Evolutionary conservation across 805 yeast species (phyloP).

Genomic region (Monosporozyma servazzii): DNA sequence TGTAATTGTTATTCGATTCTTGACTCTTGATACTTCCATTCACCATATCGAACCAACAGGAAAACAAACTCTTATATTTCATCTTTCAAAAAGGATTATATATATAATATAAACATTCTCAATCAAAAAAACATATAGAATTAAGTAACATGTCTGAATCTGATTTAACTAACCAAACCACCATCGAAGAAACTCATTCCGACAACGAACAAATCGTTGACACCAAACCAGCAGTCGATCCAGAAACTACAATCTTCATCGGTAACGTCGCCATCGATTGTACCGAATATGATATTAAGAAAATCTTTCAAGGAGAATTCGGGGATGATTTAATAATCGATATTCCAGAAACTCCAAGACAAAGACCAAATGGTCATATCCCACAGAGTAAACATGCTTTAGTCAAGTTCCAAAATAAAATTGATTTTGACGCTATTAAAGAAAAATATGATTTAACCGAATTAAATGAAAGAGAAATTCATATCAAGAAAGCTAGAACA

Average conservation of each 20-base stretch:
- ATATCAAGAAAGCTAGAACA: conserved; percentile 24
- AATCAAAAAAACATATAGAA: no score
- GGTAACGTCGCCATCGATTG: conserved; percentile 27
- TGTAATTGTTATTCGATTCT: no score
- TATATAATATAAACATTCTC: no score
- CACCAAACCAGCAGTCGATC: conserved; percentile 15
- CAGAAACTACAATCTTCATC: conserved; percentile 28
- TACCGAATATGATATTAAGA: conserved; percentile 21
- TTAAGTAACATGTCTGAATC: conserved; percentile 2
- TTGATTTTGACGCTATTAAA: conserved; percentile 26
- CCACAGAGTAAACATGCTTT: conserved; percentile 27
- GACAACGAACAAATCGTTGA: not conserved
- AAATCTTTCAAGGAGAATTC: conserved; percentile 21
- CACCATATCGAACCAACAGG: no score
- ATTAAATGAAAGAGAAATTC: conserved; percentile 27
- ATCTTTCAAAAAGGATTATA: no score
- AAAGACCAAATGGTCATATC: conserved; percentile 12
- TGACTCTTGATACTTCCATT: no score
- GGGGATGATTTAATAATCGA: conserved; percentile 23
- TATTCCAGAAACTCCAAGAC: conserved; percentile 19
- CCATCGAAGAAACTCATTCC: not conserved
- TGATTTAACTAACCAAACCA: not conserved
- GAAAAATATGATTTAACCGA: conserved; percentile 24
- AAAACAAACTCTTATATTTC: no score
- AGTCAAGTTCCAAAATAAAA: conserved; percentile 24